Percentiles rank a stretch among this genome's conserved stretches.
These are phyloP conservation scores for Glebionis coronaria DNA, from an alignment of 129 eudicot species.

Conservation along the genomic window DNA sequence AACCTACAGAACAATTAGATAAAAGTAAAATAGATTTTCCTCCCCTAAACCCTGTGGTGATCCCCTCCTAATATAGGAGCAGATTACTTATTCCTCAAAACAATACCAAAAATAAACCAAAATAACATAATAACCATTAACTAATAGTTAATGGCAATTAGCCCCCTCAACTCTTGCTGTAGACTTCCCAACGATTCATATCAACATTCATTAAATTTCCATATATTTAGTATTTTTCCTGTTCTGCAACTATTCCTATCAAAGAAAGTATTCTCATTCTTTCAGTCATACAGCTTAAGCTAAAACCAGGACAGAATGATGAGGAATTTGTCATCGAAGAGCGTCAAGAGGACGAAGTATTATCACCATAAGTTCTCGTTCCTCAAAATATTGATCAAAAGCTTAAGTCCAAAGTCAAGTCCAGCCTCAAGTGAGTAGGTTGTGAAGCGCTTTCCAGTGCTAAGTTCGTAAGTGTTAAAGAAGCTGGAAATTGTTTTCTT, in stretches of 20 bases:
- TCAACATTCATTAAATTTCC: no score
- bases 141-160: no score
- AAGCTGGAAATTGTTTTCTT: conserved; percentile 88
- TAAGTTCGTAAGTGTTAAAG: conserved; percentile 60
- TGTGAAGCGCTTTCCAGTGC: conserved; percentile 44
- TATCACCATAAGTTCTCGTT: conserved; percentile 34
- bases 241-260: not conserved
- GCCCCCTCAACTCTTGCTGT: no score
- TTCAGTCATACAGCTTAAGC: conserved; percentile 48
- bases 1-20: no score
- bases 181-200: no score
- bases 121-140: no score
- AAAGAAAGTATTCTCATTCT: not conserved
- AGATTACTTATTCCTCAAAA: no score
- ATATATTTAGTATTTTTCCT: conserved; percentile 1
- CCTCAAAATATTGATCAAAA: conserved; percentile 51
- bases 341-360: conserved; percentile 38
- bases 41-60: no score
- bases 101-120: no score
- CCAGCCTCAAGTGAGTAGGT: conserved; percentile 55
- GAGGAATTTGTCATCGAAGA: conserved; percentile 47
- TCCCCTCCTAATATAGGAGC: no score
- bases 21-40: no score
- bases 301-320: conserved; percentile 50
- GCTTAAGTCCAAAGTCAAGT: conserved; percentile 75